phyloP scores from a whole-genome alignment of 345 rosid species.

The Euclidium syriacum region DNA sequence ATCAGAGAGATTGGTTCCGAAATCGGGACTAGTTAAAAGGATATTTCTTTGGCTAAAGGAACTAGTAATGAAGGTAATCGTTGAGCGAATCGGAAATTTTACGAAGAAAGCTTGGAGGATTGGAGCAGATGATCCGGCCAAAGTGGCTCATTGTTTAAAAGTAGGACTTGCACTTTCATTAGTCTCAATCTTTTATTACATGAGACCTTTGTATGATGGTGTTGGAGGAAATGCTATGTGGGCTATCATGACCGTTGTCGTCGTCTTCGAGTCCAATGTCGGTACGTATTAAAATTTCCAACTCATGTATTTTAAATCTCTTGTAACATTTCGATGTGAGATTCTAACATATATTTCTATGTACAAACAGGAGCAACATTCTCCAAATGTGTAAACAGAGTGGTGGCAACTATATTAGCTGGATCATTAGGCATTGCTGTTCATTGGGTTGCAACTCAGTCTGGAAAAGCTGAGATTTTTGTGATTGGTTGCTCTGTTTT shows the following conservation, averaged over 20 bases:
- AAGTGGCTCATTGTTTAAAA: slow-evolving; percentile 58
- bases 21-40: slow-evolving; percentile 20
- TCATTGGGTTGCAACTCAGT: slow-evolving; percentile 56
- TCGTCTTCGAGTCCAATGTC: slow-evolving; percentile 58
- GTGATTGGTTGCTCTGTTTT: slow-evolving; percentile 55
- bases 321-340: too few species aligned
- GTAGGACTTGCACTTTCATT: slow-evolving; percentile 65
- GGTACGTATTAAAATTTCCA: slow-evolving; percentile 50
- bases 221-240: slow-evolving; percentile 67
- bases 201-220: slow-evolving; percentile 63
- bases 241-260: slow-evolving; percentile 80
- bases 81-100: slow-evolving; percentile 28
- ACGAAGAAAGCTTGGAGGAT: slow-evolving; percentile 49
- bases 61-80: slow-evolving; percentile 19
- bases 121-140: slow-evolving; percentile 60
- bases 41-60: slow-evolving; percentile 30
- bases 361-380: slow-evolving; percentile 66
- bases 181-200: slow-evolving; percentile 65
- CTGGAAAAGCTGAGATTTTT: slow-evolving; percentile 50
- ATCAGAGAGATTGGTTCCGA: slow-evolving; percentile 29
- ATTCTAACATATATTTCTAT: too few species aligned
- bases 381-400: slow-evolving; percentile 59
- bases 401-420: slow-evolving; percentile 53
- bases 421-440: slow-evolving; percentile 63
- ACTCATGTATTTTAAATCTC: too few species aligned